A percentile compares a stretch with the other conserved stretches of the same genome.
These are phyloP conservation scores for Diaporthe sp. DNA, from an alignment of 2,329 filamentous ascomycete genomes.

Conservation along the genomic window DNA sequence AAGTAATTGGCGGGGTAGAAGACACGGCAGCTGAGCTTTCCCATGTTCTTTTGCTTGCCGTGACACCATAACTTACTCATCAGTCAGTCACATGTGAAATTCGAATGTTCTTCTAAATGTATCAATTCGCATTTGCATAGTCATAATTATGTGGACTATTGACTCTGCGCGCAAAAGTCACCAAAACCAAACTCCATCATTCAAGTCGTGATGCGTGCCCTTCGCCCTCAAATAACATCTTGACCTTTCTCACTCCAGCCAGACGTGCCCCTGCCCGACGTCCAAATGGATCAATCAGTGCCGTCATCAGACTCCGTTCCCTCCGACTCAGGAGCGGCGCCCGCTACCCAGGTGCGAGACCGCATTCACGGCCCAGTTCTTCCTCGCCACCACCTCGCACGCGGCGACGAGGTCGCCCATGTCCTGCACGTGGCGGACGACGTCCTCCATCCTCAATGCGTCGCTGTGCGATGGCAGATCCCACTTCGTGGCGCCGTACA, in stretches of 20 bases:
- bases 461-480: not conserved
- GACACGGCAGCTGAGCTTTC: not conserved
- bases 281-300: not conserved
- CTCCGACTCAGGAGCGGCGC: not conserved
- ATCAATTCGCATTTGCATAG: no score
- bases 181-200: not conserved
- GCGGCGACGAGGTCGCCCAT: not conserved
- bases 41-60: no score
- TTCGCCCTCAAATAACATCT: no score
- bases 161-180: not conserved
- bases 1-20: constrained; percentile 12
- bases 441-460: not conserved
- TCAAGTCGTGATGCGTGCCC: not conserved
- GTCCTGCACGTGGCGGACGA: not conserved
- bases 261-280: not conserved
- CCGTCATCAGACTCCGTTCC: not conserved
- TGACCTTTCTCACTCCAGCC: not conserved
- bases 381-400: not conserved
- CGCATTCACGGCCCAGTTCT: constrained; percentile 1
- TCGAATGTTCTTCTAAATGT: not conserved
- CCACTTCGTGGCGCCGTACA: not conserved
- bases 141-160: no score
- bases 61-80: not conserved
- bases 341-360: not conserved
- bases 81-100: not conserved